Evolutionary conservation across 2,329 filamentous ascomycete species (phyloP).

Genomic region (Reticulascus tulasneorum): DNA sequence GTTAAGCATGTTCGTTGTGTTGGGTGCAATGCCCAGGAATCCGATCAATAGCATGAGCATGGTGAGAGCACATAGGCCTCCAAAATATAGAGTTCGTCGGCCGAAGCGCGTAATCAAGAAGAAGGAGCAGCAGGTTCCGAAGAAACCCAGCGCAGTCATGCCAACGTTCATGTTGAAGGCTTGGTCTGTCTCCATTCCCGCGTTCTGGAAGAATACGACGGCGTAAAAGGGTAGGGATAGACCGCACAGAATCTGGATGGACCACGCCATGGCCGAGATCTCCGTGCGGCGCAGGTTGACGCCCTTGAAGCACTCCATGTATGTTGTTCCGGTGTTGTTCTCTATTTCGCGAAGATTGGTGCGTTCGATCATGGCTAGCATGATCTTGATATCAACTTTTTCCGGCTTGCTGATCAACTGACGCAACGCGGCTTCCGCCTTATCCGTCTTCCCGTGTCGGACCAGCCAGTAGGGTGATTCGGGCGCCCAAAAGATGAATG

Average conservation of each 20-base stretch:
- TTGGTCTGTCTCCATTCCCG: conserved; percentile 31
- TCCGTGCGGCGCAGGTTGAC: conserved; percentile 42
- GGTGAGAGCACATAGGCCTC: conserved; percentile 32
- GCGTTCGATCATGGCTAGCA: conserved; percentile 37
- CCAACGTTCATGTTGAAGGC: conserved; percentile 38
- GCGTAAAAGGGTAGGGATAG: conserved; percentile 36
- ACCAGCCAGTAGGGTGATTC: conserved; percentile 35
- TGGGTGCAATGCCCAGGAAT: conserved; percentile 31
- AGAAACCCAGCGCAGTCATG: conserved; percentile 38
- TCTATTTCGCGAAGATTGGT: conserved; percentile 43
- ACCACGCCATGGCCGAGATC: conserved; percentile 36
- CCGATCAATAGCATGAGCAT: conserved; percentile 39
- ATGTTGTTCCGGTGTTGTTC: conserved; percentile 31
- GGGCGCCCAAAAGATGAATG: conserved; percentile 27
- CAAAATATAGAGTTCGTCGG: conserved; percentile 38
- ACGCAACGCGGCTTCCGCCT: conserved; percentile 25
- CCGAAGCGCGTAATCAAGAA: conserved; percentile 37
- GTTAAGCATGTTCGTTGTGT: conserved; percentile 30
- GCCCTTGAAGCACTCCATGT: conserved; percentile 44
- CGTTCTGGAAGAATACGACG: conserved; percentile 44
- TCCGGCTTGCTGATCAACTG: conserved; percentile 25
- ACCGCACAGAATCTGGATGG: conserved; percentile 38
- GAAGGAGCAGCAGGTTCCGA: conserved; percentile 39
- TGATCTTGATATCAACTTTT: conserved; percentile 30
- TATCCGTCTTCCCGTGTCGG: conserved; percentile 25